A percentile compares a stretch with the other conserved stretches of the same genome.
Evolutionary conservation across 2,329 filamentous ascomycete genomes (phyloP).

Genomic region (Trichoderma gracile): DNA sequence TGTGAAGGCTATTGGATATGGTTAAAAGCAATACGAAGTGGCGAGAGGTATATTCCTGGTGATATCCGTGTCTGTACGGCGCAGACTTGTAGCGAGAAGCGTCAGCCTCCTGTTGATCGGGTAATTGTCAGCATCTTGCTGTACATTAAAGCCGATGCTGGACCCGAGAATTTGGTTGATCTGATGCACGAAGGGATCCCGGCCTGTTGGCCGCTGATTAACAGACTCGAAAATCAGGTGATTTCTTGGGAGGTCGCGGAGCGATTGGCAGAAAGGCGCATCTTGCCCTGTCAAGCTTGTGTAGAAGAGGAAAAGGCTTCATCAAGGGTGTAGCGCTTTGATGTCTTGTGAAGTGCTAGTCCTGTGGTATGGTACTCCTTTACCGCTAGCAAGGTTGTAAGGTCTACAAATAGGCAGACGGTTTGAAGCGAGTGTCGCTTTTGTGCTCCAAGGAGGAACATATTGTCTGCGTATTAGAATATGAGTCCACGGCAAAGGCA

Average conservation of each 20-base stretch:
- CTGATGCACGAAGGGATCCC: slow-evolving; percentile 5
- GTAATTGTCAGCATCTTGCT: slow-evolving; percentile 24
- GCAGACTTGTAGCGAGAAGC: background rate
- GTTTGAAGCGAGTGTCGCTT: background rate
- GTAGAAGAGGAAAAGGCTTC: background rate
- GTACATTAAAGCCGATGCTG: slow-evolving; percentile 15
- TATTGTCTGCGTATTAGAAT: background rate
- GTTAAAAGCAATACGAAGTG: slow-evolving; percentile 4
- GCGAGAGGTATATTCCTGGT: background rate
- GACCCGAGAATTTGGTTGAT: slow-evolving; percentile 22
- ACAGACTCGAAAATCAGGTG: slow-evolving; percentile 4
- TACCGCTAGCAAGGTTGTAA: background rate
- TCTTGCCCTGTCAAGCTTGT: background rate
- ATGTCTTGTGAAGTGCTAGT: background rate
- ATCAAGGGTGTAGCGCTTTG: background rate
- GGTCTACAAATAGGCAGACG: background rate
- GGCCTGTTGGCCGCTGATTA: slow-evolving; percentile 1
- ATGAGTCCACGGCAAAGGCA: background rate
- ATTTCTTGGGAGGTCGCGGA: background rate
- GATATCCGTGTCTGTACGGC: background rate
- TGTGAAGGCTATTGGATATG: background rate
- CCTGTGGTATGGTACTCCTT: background rate
- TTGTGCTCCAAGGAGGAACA: background rate
- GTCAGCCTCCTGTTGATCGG: background rate
- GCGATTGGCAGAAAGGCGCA: background rate